Conservation (phyloP, 1,139 yeast genomes). For the Sugiyamaella grinbergsii region DNA sequence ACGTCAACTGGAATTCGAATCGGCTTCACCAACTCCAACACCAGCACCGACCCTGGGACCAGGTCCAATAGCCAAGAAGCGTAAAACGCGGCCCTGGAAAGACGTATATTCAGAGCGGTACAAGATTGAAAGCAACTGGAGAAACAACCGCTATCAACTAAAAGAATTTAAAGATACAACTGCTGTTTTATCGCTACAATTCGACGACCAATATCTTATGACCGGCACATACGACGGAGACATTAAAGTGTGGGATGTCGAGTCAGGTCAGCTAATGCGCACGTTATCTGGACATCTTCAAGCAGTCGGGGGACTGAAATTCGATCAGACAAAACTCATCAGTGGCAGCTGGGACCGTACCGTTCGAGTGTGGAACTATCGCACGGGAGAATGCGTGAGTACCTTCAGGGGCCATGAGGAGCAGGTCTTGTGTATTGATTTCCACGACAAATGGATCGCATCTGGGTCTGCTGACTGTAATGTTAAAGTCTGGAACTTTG, state of each 20-base stretch:
- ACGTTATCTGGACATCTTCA: conserved; percentile 80
- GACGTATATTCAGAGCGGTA: conserved; percentile 89
- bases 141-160: conserved; percentile 70
- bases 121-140: conserved; percentile 91
- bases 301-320: conserved; percentile 80
- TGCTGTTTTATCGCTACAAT: conserved; percentile 84
- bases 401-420: conserved; percentile 93
- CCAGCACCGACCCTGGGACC: background rate
- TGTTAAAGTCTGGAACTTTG: conserved; percentile 95
- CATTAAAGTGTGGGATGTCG: conserved; percentile 86
- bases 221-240: conserved; percentile 92
- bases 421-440: conserved; percentile 79
- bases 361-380: conserved; percentile 93
- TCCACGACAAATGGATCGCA: conserved; percentile 77
- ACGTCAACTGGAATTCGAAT: too few relatives aligned
- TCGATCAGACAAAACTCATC: conserved; percentile 84
- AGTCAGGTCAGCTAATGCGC: conserved; percentile 73
- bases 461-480: conserved; percentile 93
- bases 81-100: conserved; percentile 84
- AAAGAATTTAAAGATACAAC: conserved; percentile 84
- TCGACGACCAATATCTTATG: conserved; percentile 72
- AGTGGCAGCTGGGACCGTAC: conserved; percentile 92
- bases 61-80: conserved; percentile 21
- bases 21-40: too few relatives aligned
- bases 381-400: conserved; percentile 89